Percentiles rank a stretch among this genome's conserved stretches.
Evolutionary conservation across 345 rosid species (phyloP).

Genomic region (Cardamine resedifolia): DNA sequence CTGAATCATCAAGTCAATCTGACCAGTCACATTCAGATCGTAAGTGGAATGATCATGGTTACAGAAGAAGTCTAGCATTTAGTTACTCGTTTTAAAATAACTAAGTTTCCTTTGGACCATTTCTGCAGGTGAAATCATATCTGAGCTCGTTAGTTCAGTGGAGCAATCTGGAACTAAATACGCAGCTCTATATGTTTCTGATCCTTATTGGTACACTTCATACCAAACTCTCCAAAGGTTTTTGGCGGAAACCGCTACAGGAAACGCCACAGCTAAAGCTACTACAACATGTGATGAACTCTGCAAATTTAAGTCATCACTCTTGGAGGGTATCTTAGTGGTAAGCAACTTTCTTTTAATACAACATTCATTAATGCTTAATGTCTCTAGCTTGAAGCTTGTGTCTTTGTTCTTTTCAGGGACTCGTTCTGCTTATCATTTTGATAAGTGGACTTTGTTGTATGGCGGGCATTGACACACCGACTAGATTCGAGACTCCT

Average conservation of each 20-base stretch:
- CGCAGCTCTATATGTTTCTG: conserved; percentile 67
- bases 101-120: conserved; percentile 9
- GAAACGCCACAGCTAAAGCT: conserved; percentile 42
- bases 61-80: neutral
- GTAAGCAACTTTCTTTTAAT: conserved; percentile 35
- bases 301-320: conserved; percentile 76
- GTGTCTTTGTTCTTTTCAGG: conserved; percentile 52
- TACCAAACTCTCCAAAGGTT: conserved; percentile 56
- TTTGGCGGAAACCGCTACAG: conserved; percentile 55
- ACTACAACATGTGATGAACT: conserved; percentile 59
- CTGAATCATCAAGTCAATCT: conserved; percentile 40
- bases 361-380: neutral
- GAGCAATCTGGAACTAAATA: conserved; percentile 61
- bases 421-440: conserved; percentile 75
- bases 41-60: conserved; percentile 34
- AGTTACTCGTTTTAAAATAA: conserved; percentile 5
- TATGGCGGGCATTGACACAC: conserved; percentile 97
- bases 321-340: conserved; percentile 71
- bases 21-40: conserved; percentile 53
- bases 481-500: conserved; percentile 89
- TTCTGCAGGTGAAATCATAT: conserved; percentile 54
- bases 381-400: neutral
- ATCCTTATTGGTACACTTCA: conserved; percentile 61
- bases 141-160: conserved; percentile 57
- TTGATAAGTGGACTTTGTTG: conserved; percentile 90